Percentiles rank a stretch among this genome's conserved stretches.
Evolutionary conservation across 495 filamentous ascomycete species (phyloP).

Genomic region (Aspergillus carlsbadensis): DNA sequence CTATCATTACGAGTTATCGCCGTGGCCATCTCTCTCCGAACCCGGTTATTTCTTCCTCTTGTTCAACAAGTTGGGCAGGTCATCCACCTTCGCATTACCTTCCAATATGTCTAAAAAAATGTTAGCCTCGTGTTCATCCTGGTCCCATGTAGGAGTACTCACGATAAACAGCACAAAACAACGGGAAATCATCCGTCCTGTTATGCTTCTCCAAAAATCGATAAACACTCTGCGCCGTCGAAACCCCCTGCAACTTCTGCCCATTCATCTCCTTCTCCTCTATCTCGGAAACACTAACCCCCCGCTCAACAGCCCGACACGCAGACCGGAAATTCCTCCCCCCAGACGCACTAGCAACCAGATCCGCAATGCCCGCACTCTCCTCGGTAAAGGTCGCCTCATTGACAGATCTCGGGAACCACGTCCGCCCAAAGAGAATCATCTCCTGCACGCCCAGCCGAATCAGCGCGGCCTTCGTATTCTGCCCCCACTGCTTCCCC

Average conservation of each 20-base stretch:
- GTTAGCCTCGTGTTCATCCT: no score
- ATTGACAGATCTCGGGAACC: constrained; percentile 70
- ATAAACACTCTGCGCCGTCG: constrained; percentile 79
- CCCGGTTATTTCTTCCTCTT: no score
- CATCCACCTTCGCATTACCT: no score
- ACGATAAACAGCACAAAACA: constrained; percentile 72
- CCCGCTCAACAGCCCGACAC: constrained; percentile 76
- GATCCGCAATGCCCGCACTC: constrained; percentile 82
- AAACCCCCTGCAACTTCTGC: constrained; percentile 89
- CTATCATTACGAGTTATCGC: no score
- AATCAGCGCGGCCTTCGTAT: constrained; percentile 91
- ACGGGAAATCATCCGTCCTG: constrained; percentile 71
- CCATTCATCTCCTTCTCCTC: constrained; percentile 82
- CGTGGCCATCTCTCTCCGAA: no score
- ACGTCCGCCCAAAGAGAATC: constrained; percentile 81
- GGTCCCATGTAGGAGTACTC: not conserved
- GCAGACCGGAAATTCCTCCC: constrained; percentile 75
- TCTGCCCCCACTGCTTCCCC: constrained; percentile 87
- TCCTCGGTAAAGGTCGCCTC: constrained; percentile 86
- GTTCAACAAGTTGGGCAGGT: no score
- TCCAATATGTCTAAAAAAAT: no score
- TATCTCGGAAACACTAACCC: constrained; percentile 68
- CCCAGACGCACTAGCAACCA: constrained; percentile 80
- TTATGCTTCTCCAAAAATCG: constrained; percentile 68
- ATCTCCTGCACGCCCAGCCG: constrained; percentile 82